Evolutionary conservation across 2,329 filamentous ascomycete genomes (phyloP).

Genomic region (Pestalotiopsis sp.): DNA sequence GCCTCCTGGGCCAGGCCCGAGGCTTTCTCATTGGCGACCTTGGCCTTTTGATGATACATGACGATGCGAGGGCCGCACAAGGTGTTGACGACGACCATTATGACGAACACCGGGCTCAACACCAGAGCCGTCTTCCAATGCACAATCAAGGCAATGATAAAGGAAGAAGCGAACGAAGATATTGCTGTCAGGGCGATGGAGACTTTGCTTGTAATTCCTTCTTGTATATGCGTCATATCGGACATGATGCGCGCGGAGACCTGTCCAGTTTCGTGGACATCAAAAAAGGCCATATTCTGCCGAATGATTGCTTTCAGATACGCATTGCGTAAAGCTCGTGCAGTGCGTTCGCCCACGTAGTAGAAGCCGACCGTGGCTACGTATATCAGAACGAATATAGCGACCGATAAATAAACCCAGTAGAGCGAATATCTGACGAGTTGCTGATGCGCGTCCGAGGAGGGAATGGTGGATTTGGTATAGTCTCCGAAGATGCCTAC

Average conservation of each 20-base stretch:
- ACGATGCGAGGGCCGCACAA: conserved; percentile 21
- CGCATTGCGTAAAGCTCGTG: conserved; percentile 16
- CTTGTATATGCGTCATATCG: conserved; percentile 23
- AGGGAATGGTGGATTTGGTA: background rate
- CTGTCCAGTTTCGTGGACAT: conserved; percentile 25
- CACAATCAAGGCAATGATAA: conserved; percentile 40
- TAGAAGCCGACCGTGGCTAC: conserved; percentile 23
- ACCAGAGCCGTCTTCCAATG: conserved; percentile 49
- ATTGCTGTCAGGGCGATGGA: conserved; percentile 20
- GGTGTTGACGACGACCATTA: conserved; percentile 40
- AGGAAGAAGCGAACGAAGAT: conserved; percentile 40
- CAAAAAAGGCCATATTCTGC: conserved; percentile 31
- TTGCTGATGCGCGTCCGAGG: background rate
- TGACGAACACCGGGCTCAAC: conserved; percentile 29
- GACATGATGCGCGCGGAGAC: conserved; percentile 22
- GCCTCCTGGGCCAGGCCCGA: conserved; percentile 68
- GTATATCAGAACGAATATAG: conserved; percentile 20
- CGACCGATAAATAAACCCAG: conserved; percentile 23
- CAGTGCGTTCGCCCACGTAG: conserved; percentile 24
- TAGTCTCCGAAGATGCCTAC: background rate
- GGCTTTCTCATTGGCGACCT: conserved; percentile 22
- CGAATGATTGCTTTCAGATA: conserved; percentile 25
- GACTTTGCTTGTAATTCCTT: conserved; percentile 23
- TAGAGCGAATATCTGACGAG: conserved; percentile 14
- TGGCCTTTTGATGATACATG: conserved; percentile 27